Evolutionary conservation across 225 moss, liverwort and hornwort genomes (phyloP).

Genomic region (Sphagnum contortum): DNA sequence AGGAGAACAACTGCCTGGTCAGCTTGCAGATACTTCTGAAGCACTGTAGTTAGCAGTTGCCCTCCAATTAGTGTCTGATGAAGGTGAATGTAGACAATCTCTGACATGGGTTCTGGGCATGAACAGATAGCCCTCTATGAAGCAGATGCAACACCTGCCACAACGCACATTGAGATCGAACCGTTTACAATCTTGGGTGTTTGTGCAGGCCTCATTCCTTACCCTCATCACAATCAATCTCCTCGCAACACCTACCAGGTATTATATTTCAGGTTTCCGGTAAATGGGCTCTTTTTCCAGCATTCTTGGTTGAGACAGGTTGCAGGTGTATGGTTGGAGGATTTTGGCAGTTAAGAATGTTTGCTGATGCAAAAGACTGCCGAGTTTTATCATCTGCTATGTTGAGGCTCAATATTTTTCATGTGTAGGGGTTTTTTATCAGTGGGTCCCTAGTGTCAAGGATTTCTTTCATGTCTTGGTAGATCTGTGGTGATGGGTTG

Average conservation of each 20-base stretch:
- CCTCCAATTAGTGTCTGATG: no score
- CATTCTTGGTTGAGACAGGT: background rate
- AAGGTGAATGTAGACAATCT: no score
- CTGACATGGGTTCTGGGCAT: background rate
- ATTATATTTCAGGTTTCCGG: background rate
- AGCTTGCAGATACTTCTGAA: constrained; percentile 1
- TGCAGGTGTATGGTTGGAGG: no score
- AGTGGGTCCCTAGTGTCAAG: no score
- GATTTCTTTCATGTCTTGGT: no score
- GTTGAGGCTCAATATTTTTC: no score
- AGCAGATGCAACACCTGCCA: constrained; percentile 64
- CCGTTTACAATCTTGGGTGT: constrained; percentile 99
- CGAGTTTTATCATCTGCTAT: no score
- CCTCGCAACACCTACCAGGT: constrained; percentile 99
- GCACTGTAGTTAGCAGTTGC: no score
- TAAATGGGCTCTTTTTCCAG: background rate
- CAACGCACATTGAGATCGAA: constrained; percentile 97
- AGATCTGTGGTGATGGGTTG: no score
- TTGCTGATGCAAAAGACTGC: no score
- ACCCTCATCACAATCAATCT: constrained; percentile 96
- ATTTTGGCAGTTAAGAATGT: no score
- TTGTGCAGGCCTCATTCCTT: constrained; percentile 99
- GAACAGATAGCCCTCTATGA: constrained; percentile 94
- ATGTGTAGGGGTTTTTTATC: no score
- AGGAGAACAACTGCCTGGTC: constrained; percentile 97